Evolutionary conservation across 768 basidiomycete species (phyloP), one percentile per base, ranked within the genome.

Genomic region (Leucosporidium yakuticum): DNA sequence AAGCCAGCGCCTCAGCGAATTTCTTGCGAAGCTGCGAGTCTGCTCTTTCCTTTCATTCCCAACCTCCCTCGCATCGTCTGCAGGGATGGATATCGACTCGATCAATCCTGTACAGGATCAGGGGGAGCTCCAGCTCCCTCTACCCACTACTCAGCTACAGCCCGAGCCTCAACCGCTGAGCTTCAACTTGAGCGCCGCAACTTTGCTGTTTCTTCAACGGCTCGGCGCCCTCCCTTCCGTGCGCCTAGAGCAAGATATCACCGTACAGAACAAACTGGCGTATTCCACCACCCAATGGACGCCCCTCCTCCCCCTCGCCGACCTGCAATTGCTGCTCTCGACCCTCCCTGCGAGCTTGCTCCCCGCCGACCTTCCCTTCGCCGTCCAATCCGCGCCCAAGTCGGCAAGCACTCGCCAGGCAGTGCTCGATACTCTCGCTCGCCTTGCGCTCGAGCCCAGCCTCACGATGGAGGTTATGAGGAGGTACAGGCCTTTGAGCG

Each of bases 401-500:
- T 39, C 62, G 7, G 21, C 57, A 6, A 51, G n/a, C 14, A 36
- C 59, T 0, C 60, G 69, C 34, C 19, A 20, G 5, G 57, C 68
- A 7, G 67, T 89, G 15, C 81, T 90, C 8, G 75, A 78, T 39
- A 81, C 79, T 0, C 79, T 93, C 48, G 88, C 91, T 8, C 76
- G 79, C 36, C 78, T 89, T 12, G 81, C 92, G 20, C 80, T 84
- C 0, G 76, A 81, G 23, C 87, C 89, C 14, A 82, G 84, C 17
- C 82, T 87, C 53, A 91, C 91, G 0, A 74, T 83, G 36, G 74
- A 80, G 19, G 81, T 97, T 67, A 85, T 88, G 25, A 81, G 80
- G 9, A 70, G 83, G 17, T 97, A 89, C 79, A 81, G 88, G 69
- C 93, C 94, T 5, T 78, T 97, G 62, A 77, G 91, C 49, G 74